Evolutionary conservation across 148 eudicot species (phyloP).

Genomic region (Dianthus caryophyllus): DNA sequence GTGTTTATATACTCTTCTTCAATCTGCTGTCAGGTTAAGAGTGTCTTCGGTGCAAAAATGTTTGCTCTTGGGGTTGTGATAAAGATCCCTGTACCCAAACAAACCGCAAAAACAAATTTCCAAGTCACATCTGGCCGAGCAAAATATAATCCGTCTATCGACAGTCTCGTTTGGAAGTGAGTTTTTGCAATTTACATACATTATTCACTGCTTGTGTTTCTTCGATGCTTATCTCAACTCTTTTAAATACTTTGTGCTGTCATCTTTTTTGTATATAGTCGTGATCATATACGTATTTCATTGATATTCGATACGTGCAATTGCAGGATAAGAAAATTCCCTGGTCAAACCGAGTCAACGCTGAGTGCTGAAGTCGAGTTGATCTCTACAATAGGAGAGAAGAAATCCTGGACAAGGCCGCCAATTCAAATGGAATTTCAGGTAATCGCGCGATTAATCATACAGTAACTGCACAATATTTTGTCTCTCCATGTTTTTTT

Average conservation of each 20-base stretch:
- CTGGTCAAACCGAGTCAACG: slow-evolving; percentile 98
- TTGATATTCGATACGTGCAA: slow-evolving; percentile 12
- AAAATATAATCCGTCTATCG: slow-evolving; percentile 89
- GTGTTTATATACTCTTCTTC: slow-evolving; percentile 11
- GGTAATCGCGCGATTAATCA: no score
- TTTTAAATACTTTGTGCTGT: not conserved
- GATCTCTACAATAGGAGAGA: slow-evolving; percentile 91
- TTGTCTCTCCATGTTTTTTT: not conserved
- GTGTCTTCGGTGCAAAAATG: slow-evolving; percentile 97
- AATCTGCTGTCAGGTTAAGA: slow-evolving; percentile 61
- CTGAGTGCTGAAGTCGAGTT: slow-evolving; percentile 97
- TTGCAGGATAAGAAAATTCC: slow-evolving; percentile 91
- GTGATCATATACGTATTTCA: not conserved
- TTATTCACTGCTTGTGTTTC: not conserved
- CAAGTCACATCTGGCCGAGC: slow-evolving; percentile 98
- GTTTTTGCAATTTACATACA: slow-evolving; percentile 25
- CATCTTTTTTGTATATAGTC: not conserved
- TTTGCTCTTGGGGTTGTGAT: slow-evolving; percentile 98
- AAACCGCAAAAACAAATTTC: slow-evolving; percentile 96
- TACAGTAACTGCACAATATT: not conserved
- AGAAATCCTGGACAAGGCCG: slow-evolving; percentile 90
- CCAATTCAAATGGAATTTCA: slow-evolving; percentile 99
- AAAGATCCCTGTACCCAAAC: slow-evolving; percentile 96
- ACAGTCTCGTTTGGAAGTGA: slow-evolving; percentile 99
- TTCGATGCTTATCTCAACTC: not conserved